Base-by-base conservation (phyloP, 2,329 filamentous ascomycete genomes). In the Bipolaris victoriae region DNA sequence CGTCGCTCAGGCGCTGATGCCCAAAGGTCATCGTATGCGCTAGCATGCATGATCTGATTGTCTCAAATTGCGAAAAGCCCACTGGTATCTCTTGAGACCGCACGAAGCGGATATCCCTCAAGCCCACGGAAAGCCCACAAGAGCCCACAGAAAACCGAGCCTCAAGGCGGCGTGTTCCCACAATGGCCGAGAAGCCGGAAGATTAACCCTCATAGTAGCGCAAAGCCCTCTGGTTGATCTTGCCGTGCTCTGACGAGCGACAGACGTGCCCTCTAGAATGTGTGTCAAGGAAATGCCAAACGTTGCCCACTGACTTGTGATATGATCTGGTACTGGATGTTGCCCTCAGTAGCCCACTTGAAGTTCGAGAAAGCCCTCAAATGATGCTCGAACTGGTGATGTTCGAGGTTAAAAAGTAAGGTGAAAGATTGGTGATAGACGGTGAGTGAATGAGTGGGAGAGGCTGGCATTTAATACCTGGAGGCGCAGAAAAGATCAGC, bases 141-240 rank as follows among this genome's bases (percentile, higher is more conserved):
- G 71, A 74, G 79, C 79, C 78, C 78, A 80, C 78, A 78, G 74
- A 75, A 71, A 74, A 75, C 67, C 68, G 65, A 63, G 44, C 64
- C 71, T 77, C 78, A 75, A 78, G 81, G 80, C 80, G 64, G 58
- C 62, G 81, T 81, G 81, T 82, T 81, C 80, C 81, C 81, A 82
- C 81, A 83, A 79, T 73, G 61, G 79, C 80, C 79, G 74, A 79
- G 78, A 78, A 76, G 68, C 73, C 75, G 75, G 77, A 64, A 75
- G 65, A 65, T 68, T 73, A 73, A 73, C 71, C 75, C 74, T 76
- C 75, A 68, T 68, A 76, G 70, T 73, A 73, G 70, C 71, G 65
- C 69, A 72, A 73, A 72, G 74, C 73, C 70, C 70, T 73, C 72
- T 75, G 69, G 65, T 73, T 69, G 61, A 74, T 74, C 68, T 71